Evolutionary conservation across 495 filamentous ascomycete genomes (phyloP).

Genomic region (Penicillium maclennaniae): DNA sequence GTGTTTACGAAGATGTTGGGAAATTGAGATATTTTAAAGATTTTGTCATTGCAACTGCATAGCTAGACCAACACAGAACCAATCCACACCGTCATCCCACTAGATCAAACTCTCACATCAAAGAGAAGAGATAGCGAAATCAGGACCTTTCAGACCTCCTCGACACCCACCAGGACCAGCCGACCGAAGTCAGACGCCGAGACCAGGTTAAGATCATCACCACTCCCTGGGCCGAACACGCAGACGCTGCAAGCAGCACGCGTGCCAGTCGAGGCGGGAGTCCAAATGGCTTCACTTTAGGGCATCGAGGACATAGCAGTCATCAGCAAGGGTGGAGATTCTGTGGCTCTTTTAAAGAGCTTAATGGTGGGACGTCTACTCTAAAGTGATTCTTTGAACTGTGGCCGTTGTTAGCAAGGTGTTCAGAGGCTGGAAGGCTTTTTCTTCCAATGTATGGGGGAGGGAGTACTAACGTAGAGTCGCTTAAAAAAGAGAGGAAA

Average conservation of each 20-base stretch:
- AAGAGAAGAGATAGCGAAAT: conserved; percentile 16
- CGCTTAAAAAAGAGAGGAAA: conserved; percentile 47
- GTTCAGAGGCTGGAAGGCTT: neutral
- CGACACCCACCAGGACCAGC: conserved; percentile 60
- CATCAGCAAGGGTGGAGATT: conserved; percentile 74
- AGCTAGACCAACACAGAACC: conserved; percentile 1
- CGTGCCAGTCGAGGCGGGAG: conserved; percentile 50
- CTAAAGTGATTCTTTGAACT: conserved; percentile 89
- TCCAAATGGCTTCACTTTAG: conserved; percentile 65
- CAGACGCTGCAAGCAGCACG: conserved; percentile 27
- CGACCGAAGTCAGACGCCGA: conserved; percentile 60
- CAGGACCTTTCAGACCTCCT: conserved; percentile 66
- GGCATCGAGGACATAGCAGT: conserved; percentile 62
- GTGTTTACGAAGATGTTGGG: too few relatives aligned
- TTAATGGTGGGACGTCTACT: conserved; percentile 76
- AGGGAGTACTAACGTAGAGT: conserved; percentile 58
- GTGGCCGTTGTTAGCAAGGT: conserved; percentile 34
- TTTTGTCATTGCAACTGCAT: neutral
- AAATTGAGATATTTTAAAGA: neutral
- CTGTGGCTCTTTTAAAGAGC: conserved; percentile 75
- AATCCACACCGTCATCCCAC: conserved; percentile 21
- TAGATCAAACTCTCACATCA: conserved; percentile 6
- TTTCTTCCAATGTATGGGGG: conserved; percentile 24
- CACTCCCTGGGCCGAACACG: conserved; percentile 51
- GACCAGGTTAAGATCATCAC: conserved; percentile 71